These are phyloP conservation scores for Aspergillus avenaceus DNA, from an alignment of 495 filamentous ascomycete genomes.

Conservation along the genomic window DNA sequence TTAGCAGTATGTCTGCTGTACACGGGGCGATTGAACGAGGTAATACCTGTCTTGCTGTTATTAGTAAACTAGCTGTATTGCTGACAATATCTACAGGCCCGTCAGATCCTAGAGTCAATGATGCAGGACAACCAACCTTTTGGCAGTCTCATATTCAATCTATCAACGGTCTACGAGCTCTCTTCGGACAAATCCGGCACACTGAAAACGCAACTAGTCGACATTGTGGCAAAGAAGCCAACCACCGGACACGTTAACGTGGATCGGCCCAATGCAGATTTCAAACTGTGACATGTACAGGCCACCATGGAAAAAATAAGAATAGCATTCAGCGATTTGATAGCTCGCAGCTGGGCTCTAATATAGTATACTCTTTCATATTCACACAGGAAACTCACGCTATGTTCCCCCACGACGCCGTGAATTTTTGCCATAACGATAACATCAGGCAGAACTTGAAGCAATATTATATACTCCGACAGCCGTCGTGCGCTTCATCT, in stretches of 20 bases:
- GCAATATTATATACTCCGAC: not conserved
- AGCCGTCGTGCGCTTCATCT: conserved; percentile 14
- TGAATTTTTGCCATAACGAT: conserved; percentile 10
- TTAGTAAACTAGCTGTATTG: not conserved
- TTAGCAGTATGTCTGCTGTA: conserved; percentile 80
- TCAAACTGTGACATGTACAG: conserved; percentile 59
- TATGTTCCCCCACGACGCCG: conserved; percentile 8
- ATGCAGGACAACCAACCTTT: conserved; percentile 60
- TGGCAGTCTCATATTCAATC: conserved; percentile 77
- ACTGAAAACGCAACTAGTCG: conserved; percentile 66
- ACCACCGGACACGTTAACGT: conserved; percentile 47
- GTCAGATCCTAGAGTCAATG: conserved; percentile 57
- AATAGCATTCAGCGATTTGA: too few species aligned
- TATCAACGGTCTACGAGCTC: conserved; percentile 88
- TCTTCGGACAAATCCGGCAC: conserved; percentile 70
- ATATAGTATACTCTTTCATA: not conserved
- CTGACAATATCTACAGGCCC: conserved; percentile 39
- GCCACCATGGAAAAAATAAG: too few species aligned
- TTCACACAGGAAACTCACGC: conserved; percentile 9
- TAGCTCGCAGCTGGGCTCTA: too few species aligned
- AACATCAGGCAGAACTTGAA: not conserved
- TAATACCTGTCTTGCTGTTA: conserved; percentile 18
- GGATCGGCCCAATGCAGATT: conserved; percentile 69
- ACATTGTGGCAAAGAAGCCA: conserved; percentile 56
- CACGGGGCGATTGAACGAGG: conserved; percentile 69